These are phyloP conservation scores for Corylus avellana DNA, from an alignment of 306 rosid genomes.

Conservation along the genomic window DNA sequence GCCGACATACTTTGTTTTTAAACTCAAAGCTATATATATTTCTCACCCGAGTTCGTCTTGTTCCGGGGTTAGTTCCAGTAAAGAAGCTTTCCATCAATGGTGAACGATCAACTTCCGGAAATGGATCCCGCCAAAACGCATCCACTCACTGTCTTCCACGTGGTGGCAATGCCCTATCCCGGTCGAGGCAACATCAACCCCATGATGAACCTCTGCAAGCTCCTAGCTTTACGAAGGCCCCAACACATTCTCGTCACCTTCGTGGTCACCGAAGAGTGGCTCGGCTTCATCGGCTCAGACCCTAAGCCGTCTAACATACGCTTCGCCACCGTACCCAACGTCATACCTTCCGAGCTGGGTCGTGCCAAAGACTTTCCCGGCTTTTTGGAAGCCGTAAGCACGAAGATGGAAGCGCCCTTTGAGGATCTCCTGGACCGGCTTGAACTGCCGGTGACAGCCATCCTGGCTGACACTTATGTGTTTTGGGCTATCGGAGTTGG, in stretches of 20 bases:
- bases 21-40: no score
- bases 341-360: constrained; percentile 27
- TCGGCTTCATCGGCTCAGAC: constrained; percentile 32
- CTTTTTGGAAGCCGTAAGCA: constrained; percentile 46
- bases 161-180: constrained; percentile 40
- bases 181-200: constrained; percentile 51
- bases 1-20: no score
- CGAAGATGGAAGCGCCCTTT: constrained; percentile 52
- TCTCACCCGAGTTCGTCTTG: no score
- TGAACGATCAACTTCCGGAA: not conserved
- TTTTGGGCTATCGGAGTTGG: constrained; percentile 41
- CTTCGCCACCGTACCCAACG: constrained; percentile 42
- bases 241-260: constrained; percentile 40
- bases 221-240: constrained; percentile 7
- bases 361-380: constrained; percentile 40
- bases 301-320: constrained; percentile 35
- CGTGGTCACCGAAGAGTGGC: constrained; percentile 62
- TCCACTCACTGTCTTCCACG: constrained; percentile 16
- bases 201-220: constrained; percentile 42
- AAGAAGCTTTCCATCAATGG: not conserved
- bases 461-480: constrained; percentile 41
- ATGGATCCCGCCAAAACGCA: not conserved
- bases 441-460: constrained; percentile 29
- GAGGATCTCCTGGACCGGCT: constrained; percentile 42
- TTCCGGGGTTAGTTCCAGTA: not conserved